These are phyloP conservation scores for Saraca asoca DNA, from an alignment of 331 rosid species.

Conservation along the genomic window DNA sequence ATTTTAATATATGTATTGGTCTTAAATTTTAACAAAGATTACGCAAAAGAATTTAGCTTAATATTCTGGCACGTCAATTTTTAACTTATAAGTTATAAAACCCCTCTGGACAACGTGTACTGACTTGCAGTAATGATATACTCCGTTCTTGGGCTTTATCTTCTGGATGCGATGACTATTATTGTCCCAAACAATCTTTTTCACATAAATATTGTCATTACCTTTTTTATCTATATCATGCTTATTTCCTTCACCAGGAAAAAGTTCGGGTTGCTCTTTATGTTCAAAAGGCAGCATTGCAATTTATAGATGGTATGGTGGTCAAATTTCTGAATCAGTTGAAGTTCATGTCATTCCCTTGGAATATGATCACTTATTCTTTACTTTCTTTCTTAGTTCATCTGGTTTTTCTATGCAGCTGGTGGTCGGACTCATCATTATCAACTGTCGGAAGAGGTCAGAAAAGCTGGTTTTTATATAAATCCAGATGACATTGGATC, in stretches of 20 bases:
- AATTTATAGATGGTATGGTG: conserved; percentile 53
- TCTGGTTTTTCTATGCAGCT: conserved; percentile 41
- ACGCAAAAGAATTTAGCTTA: not conserved
- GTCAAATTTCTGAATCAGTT: not conserved
- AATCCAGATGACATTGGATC: conserved; percentile 66
- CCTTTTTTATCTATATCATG: conserved; percentile 2
- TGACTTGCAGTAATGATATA: not conserved
- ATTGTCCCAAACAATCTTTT: not conserved
- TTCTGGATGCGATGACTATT: not conserved
- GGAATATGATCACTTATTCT: not conserved
- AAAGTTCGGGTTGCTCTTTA: conserved; percentile 55
- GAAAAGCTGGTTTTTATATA: conserved; percentile 47
- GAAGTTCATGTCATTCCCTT: not conserved
- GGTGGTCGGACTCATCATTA: conserved; percentile 32
- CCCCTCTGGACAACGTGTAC: not conserved
- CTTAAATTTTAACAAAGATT: not conserved
- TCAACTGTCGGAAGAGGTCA: conserved; percentile 48
- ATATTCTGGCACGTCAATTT: not conserved
- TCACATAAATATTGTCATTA: not conserved
- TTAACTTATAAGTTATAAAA: no score
- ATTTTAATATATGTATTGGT: not conserved
- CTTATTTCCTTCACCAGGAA: conserved; percentile 43
- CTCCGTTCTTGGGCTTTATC: not conserved
- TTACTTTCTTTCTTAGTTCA: not conserved
- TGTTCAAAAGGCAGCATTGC: conserved; percentile 57